Base-by-base conservation (phyloP, 768 basidiomycete species). In the Clathrus columnatus region DNA sequence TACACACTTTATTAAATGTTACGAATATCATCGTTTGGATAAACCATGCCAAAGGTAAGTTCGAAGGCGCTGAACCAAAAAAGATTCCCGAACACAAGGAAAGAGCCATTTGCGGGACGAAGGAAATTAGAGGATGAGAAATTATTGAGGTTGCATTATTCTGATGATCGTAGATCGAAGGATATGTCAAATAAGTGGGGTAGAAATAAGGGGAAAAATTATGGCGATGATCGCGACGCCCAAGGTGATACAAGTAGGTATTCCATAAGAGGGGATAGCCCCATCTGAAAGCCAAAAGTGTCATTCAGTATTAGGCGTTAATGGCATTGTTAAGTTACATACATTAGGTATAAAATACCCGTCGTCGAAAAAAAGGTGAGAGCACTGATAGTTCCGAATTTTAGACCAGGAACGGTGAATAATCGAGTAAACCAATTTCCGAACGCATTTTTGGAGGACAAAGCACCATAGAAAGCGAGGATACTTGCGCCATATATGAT, bases 201-300 rank as follows among this genome's bases (percentile, higher is more conserved):
- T 98, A 97, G 70, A 96, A 98, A 72, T 97, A 96, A 0, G 92
- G 90, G 5, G 94, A 93, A 70, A 99, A 98, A 68, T 99, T 99
- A 70, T 98, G 96, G 54, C 95, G 86, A 63, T 98, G 94, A 69
- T 99, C 96, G 18, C 90, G 82, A 18, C 96, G 82, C 60, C 85
- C 81, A 8, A 91, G 71, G 61, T 98, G 96, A 67, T 98, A 98
- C 14, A 98, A 75, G 68, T 92, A 98, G 1, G 96, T 84, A 66
- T 98, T 88, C 54, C 87, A 75, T 18, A 98, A 69, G 73, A 98
- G 96, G 0, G 95, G 85, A 60, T 86, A 76, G 17, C 96, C 96
- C 94, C 96, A 99, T 49, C 95, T 98, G 61, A 27, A 27, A 45
- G 24, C 46, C 26, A 26, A n/a, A n/a, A n/a, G n/a, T n/a, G n/a